phyloP scores from a whole-genome alignment of 306 rosid genomes.

The Fragaria nilgerrensis region DNA sequence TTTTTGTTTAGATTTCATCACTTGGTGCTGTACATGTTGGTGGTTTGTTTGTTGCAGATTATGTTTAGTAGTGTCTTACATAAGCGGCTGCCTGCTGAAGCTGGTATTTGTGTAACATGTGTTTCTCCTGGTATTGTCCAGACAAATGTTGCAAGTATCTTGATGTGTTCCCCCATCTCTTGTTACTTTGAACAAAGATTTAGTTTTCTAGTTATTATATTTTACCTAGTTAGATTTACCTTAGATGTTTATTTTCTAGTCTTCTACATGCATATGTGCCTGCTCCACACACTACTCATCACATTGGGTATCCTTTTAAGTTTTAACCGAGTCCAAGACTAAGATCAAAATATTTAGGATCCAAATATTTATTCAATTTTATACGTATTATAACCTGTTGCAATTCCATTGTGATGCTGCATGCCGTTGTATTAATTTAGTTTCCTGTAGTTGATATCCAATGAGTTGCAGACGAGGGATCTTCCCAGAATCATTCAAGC shows the following conservation, averaged over 20 bases:
- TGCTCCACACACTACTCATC: not conserved
- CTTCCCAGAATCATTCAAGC: constrained; percentile 81
- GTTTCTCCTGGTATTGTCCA: constrained; percentile 97
- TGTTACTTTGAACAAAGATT: not conserved
- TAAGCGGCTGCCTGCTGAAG: constrained; percentile 80
- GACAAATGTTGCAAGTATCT: constrained; percentile 67
- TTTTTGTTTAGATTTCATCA: not conserved
- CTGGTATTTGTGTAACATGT: constrained; percentile 74
- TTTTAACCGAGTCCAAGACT: no score
- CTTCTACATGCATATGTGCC: not conserved
- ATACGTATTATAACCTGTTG: not conserved
- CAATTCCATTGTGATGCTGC: not conserved
- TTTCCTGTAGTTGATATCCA: constrained; percentile 13
- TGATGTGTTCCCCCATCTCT: not conserved
- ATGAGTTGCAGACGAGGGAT: constrained; percentile 59
- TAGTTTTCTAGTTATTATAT: not conserved
- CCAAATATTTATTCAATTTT: not conserved
- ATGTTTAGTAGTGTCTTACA: constrained; percentile 89
- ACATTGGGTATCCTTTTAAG: no score
- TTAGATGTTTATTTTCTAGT: not conserved
- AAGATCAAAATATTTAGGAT: not conserved
- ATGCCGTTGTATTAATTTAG: not conserved
- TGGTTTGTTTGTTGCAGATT: constrained; percentile 49
- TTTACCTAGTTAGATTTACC: not conserved
- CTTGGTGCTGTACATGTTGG: not conserved